Percentiles rank a stretch among this genome's conserved stretches.
These are phyloP conservation scores for Ogataea minuta DNA, from an alignment of 805 yeast species.

Conservation along the genomic window DNA sequence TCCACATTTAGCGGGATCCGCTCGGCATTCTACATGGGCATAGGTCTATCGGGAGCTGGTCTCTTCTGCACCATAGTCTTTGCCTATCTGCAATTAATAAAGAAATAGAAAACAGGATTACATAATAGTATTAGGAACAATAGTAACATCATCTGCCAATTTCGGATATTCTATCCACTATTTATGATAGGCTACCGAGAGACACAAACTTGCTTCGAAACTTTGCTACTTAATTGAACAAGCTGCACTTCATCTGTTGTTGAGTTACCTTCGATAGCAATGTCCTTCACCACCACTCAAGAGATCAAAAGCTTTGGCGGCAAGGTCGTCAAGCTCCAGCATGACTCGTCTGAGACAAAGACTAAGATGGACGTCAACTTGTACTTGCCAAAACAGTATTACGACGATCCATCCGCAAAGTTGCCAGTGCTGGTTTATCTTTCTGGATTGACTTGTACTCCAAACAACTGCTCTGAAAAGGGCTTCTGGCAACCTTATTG, in stretches of 20 bases:
- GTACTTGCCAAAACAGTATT: constrained; percentile 64
- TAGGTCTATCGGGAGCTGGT: constrained; percentile 58
- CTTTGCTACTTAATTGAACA: neutral
- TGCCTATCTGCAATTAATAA: constrained; percentile 11
- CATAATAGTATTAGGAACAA: too few species aligned
- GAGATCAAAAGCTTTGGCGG: constrained; percentile 73
- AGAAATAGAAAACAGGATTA: neutral
- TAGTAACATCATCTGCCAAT: too few species aligned
- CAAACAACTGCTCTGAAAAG: constrained; percentile 90
- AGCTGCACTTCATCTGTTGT: neutral
- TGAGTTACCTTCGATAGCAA: constrained; percentile 15
- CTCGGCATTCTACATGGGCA: constrained; percentile 57
- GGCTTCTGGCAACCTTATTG: constrained; percentile 85
- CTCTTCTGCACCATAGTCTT: constrained; percentile 21
- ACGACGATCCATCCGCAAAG: constrained; percentile 32
- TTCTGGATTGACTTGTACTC: constrained; percentile 91
- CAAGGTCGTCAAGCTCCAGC: constrained; percentile 68
- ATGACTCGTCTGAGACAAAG: constrained; percentile 60
- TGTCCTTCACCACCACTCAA: constrained; percentile 50
- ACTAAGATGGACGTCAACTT: constrained; percentile 84
- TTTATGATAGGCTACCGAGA: constrained; percentile 6
- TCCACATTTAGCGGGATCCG: constrained; percentile 46
- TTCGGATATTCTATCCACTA: constrained; percentile 1
- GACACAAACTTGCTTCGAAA: neutral
- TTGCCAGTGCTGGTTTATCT: constrained; percentile 78